Evolutionary conservation across 2,329 filamentous ascomycete species (phyloP).

Genomic region (Ascochyta rabiei): DNA sequence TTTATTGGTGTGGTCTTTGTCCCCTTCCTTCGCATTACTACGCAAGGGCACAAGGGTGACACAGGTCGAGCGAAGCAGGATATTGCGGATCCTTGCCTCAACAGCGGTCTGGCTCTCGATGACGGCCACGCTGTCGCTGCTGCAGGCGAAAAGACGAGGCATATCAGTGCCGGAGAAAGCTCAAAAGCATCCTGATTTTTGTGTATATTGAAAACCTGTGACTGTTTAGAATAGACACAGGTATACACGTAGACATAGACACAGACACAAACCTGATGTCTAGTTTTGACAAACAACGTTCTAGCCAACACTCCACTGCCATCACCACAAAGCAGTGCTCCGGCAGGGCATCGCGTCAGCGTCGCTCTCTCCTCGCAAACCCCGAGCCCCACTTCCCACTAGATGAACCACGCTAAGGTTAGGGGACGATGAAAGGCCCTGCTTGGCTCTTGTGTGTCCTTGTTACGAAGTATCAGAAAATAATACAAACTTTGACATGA

Average conservation of each 20-base stretch:
- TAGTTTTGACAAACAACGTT: not conserved
- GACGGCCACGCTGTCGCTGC: conserved; percentile 8
- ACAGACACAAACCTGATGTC: not conserved
- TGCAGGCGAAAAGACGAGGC: not conserved
- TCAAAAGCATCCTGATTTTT: not conserved
- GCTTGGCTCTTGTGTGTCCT: not conserved
- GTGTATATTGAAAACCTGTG: not conserved
- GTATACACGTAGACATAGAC: not conserved
- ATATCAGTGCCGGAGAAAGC: not conserved
- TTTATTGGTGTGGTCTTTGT: conserved; percentile 55
- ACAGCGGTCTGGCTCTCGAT: conserved; percentile 3
- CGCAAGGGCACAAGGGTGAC: conserved; percentile 55
- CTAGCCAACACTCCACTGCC: conserved; percentile 1
- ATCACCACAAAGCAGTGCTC: conserved; percentile 10
- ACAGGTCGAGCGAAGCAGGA: conserved; percentile 24
- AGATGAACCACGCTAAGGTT: not conserved
- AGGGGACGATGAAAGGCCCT: not conserved
- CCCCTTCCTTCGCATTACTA: conserved; percentile 60
- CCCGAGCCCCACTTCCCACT: not conserved
- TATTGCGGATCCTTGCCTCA: not conserved
- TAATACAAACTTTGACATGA: not conserved
- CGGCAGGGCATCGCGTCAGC: conserved; percentile 1
- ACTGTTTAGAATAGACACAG: not conserved
- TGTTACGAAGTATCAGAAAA: not conserved
- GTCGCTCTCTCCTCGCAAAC: not conserved